phyloP scores from a whole-genome alignment of 345 rosid species.

The Populus simonii region DNA sequence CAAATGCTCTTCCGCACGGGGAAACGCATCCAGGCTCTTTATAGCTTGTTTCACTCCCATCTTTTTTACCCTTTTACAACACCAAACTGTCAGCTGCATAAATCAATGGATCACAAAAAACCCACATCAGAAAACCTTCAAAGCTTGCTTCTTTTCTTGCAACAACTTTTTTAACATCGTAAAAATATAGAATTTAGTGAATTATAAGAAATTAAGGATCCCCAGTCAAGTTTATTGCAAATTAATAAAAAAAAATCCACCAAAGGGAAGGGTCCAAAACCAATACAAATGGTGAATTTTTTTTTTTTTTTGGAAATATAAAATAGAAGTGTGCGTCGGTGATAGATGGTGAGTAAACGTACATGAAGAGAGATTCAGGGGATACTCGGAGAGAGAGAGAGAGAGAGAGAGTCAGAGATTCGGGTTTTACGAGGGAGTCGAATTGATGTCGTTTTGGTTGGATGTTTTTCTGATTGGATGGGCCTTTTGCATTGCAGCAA shows the following conservation, averaged over 20 bases:
- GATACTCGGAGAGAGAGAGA: background rate
- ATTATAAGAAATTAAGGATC: background rate
- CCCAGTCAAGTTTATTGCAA: background rate
- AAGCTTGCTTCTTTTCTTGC: background rate
- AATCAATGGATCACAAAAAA: background rate
- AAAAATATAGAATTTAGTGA: background rate
- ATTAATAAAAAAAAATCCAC: background rate
- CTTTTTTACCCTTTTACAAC: background rate
- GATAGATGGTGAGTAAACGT: background rate
- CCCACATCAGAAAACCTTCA: background rate
- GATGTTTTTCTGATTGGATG: background rate
- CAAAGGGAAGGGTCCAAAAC: background rate
- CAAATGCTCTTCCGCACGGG: conserved; percentile 95
- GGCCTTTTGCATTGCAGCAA: background rate
- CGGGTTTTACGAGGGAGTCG: background rate
- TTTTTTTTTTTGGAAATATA: background rate
- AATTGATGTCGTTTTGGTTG: background rate
- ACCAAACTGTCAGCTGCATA: background rate
- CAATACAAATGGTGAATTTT: background rate
- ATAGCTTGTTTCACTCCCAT: conserved; percentile 88
- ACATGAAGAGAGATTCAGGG: background rate
- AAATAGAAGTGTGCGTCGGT: background rate
- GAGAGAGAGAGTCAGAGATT: background rate
- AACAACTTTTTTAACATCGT: background rate
- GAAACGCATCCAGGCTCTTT: conserved; percentile 86